A percentile compares a stretch with the other conserved stretches of the same genome.
Evolutionary conservation across 2,329 filamentous ascomycete species (phyloP).

Genomic region (Aspergillus tubingensis): DNA sequence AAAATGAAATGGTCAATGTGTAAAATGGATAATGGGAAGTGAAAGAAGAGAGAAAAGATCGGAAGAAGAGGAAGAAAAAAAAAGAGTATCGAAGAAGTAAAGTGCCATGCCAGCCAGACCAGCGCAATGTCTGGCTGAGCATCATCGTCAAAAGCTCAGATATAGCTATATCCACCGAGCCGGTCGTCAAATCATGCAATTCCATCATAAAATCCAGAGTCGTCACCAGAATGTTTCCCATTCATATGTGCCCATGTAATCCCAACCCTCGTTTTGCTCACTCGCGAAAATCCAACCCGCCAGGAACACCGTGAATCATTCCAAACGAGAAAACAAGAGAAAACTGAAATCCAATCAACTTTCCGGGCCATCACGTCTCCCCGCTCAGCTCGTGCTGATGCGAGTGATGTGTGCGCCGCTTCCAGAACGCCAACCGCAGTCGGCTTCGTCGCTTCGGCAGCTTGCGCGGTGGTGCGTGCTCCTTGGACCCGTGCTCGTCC

Average conservation of each 20-base stretch:
- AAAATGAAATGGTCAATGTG: not conserved
- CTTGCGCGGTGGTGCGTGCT: slow-evolving; percentile 24
- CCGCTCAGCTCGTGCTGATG: slow-evolving; percentile 36
- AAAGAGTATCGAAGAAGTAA: slow-evolving; percentile 3
- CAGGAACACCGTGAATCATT: slow-evolving; percentile 18
- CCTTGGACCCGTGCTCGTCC: slow-evolving; percentile 24
- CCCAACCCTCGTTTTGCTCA: slow-evolving; percentile 9
- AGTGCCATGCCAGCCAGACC: slow-evolving; percentile 5
- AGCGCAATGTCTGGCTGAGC: not conserved
- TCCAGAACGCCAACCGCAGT: slow-evolving; percentile 46
- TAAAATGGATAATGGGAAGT: not conserved
- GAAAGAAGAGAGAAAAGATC: slow-evolving; percentile 1
- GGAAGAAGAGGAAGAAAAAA: slow-evolving; percentile 9
- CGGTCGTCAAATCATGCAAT: slow-evolving; percentile 34
- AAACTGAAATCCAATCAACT: slow-evolving; percentile 10
- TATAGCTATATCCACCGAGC: slow-evolving; percentile 19
- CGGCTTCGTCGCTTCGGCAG: slow-evolving; percentile 42
- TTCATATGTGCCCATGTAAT: slow-evolving; percentile 28
- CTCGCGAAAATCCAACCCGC: slow-evolving; percentile 17
- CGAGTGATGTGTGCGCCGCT: slow-evolving; percentile 34
- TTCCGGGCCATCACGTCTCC: slow-evolving; percentile 29
- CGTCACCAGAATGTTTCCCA: slow-evolving; percentile 27
- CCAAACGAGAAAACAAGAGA: slow-evolving; percentile 12
- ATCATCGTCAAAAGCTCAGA: slow-evolving; percentile 12
- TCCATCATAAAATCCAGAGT: slow-evolving; percentile 29